phyloP scores from a whole-genome alignment of 148 eudicot species.

The Camellia lanceoleosa region DNA sequence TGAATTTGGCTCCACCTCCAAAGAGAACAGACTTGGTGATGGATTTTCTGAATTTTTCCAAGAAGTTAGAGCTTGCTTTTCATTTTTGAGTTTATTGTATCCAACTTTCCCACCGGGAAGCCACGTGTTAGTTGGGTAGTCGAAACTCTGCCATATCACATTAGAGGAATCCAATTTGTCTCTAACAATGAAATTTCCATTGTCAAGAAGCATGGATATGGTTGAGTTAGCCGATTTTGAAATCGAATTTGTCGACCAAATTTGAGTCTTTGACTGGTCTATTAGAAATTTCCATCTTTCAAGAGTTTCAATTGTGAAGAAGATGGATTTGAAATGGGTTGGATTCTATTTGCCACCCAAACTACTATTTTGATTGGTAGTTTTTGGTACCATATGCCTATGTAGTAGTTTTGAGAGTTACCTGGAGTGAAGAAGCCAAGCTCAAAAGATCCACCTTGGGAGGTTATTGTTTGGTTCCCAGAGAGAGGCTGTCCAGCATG shows the following conservation, averaged over 20 bases:
- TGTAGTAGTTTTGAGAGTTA: neutral
- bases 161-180: neutral
- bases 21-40: neutral
- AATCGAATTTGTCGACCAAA: neutral
- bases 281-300: neutral
- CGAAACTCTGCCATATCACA: neutral
- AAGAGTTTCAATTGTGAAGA: neutral
- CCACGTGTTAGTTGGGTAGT: neutral
- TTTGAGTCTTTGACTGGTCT: neutral
- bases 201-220: neutral
- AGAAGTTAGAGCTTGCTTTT: neutral
- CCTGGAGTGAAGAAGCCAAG: constrained; percentile 1
- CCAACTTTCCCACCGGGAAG: neutral
- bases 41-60: neutral
- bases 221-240: neutral
- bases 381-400: no score
- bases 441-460: neutral
- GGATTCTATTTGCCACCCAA: no score
- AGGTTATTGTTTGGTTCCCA: constrained; percentile 4
- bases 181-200: neutral
- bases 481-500: neutral
- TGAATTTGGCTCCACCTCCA: neutral
- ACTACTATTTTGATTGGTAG: no score
- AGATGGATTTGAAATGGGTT: no score
- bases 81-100: neutral